Evolutionary conservation across 1,284 basidiomycete species (phyloP).

Genomic region (Austroboletus niveus): DNA sequence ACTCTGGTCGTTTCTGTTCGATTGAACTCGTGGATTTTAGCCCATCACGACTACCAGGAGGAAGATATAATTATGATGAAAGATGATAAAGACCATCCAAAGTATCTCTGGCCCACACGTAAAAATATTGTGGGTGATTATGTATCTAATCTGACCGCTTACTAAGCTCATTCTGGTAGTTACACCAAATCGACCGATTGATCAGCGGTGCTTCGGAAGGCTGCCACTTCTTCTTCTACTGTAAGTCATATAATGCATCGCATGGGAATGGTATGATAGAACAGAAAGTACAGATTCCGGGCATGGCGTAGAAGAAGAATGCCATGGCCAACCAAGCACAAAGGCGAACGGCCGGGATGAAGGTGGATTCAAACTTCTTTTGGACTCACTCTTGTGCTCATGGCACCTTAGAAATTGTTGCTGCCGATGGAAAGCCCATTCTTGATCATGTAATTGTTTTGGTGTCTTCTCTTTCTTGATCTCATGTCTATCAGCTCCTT

Average conservation of each 20-base stretch:
- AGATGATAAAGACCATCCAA: constrained; percentile 19
- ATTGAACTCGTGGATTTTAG: constrained; percentile 9
- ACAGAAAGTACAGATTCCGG: constrained; percentile 27
- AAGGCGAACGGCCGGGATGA: constrained; percentile 36
- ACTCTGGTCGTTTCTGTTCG: neutral
- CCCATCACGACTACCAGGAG: constrained; percentile 23
- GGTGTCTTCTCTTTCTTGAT: neutral
- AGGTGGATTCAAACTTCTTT: constrained; percentile 24
- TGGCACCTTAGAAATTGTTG: constrained; percentile 18
- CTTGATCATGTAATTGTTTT: constrained; percentile 19
- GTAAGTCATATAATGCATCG: constrained; percentile 18
- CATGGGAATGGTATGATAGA: neutral
- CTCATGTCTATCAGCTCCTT: constrained; percentile 15
- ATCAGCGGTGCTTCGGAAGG: constrained; percentile 25
- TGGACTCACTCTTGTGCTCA: neutral
- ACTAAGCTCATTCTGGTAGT: constrained; percentile 2
- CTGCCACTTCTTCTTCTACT: constrained; percentile 40
- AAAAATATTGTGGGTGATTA: constrained; percentile 28
- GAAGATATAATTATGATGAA: constrained; percentile 33
- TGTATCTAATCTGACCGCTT: neutral
- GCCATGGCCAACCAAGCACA: constrained; percentile 14
- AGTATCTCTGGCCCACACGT: constrained; percentile 25
- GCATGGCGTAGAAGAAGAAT: constrained; percentile 30
- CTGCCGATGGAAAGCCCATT: constrained; percentile 21
- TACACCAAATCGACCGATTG: constrained; percentile 29